Evolutionary conservation across 164 flowering plant species (phyloP).

Genomic region (Annona squamosa): DNA sequence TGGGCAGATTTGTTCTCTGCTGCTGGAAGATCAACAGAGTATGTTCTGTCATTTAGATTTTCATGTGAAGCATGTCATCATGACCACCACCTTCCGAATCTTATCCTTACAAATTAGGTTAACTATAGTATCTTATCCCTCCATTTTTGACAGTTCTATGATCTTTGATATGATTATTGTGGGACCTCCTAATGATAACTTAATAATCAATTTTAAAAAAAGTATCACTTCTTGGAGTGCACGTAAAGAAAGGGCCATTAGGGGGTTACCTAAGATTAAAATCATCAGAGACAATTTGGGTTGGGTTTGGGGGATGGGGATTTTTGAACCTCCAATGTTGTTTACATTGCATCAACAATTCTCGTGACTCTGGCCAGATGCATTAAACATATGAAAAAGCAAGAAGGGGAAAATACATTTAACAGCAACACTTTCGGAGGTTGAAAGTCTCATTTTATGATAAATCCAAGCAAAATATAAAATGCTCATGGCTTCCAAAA

Average conservation of each 20-base stretch:
- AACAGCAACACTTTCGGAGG: background rate
- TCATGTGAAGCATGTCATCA: background rate
- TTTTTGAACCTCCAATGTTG: background rate
- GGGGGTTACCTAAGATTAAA: too few species aligned
- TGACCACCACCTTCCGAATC: background rate
- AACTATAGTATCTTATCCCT: too few species aligned
- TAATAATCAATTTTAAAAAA: too few species aligned
- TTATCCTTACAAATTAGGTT: too few species aligned
- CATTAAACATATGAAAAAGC: background rate
- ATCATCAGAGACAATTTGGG: too few species aligned
- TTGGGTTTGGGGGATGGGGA: background rate
- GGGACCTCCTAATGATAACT: too few species aligned
- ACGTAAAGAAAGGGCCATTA: too few species aligned
- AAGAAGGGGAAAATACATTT: background rate
- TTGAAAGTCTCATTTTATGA: background rate
- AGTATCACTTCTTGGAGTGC: too few species aligned
- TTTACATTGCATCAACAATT: background rate
- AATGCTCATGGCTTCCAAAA: too few species aligned
- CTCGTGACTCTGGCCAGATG: background rate
- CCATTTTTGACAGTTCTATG: too few species aligned
- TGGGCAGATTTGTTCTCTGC: slow-evolving; percentile 95
- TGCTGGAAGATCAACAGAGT: slow-evolving; percentile 99
- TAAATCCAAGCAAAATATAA: background rate
- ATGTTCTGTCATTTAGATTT: slow-evolving; percentile 15
- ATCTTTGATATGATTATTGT: too few species aligned